These are phyloP conservation scores for Annulohypoxylon maeteangense DNA, from an alignment of 495 filamentous ascomycete species.

Conservation along the genomic window DNA sequence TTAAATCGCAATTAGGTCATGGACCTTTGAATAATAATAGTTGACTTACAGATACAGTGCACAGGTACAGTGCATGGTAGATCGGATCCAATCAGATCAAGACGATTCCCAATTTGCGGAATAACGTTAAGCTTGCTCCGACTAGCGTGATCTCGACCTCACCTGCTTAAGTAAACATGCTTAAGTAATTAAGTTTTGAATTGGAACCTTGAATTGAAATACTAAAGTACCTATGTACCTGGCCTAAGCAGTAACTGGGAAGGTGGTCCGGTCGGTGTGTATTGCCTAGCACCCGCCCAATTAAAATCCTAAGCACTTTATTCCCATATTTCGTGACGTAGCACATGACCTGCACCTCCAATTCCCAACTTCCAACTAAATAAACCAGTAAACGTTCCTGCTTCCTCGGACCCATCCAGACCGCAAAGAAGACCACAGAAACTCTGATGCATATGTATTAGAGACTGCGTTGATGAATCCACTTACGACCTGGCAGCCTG, in stretches of 20 bases:
- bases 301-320: slow-evolving; percentile 12
- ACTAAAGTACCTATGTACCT: slow-evolving; percentile 20
- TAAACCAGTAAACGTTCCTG: slow-evolving; percentile 24
- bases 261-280: too few species aligned
- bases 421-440: slow-evolving; percentile 17
- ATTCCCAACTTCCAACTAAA: neutral
- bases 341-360: slow-evolving; percentile 38
- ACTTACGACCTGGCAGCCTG: neutral
- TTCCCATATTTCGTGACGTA: slow-evolving; percentile 37
- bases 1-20: slow-evolving; percentile 39
- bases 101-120: slow-evolving; percentile 38
- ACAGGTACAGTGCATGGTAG: slow-evolving; percentile 3
- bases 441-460: slow-evolving; percentile 15
- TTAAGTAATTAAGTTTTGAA: neutral
- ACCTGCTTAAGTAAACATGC: slow-evolving; percentile 6
- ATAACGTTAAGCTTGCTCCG: slow-evolving; percentile 32
- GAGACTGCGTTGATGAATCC: slow-evolving; percentile 11
- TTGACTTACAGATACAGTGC: slow-evolving; percentile 24
- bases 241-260: too few species aligned
- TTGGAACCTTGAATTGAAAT: too few species aligned
- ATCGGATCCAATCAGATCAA: slow-evolving; percentile 26
- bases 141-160: neutral
- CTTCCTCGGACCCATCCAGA: slow-evolving; percentile 27
- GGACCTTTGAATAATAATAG: neutral
- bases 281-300: slow-evolving; percentile 6